phyloP scores from a whole-genome alignment of 371 early-diverging fungal species.

The Saksenaea oblongispora region DNA sequence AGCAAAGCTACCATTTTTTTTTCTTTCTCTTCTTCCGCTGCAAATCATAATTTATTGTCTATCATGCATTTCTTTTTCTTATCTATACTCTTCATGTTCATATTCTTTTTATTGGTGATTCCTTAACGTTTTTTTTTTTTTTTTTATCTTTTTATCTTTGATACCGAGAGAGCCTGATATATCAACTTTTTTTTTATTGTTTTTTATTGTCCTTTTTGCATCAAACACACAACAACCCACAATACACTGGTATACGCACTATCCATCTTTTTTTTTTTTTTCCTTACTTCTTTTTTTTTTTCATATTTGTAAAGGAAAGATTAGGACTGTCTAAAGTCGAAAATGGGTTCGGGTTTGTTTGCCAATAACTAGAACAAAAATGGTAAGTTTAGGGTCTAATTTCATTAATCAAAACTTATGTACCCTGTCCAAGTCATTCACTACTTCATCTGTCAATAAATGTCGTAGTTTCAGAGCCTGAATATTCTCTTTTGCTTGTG shows the following conservation, averaged over 20 bases:
- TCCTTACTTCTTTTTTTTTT: background rate
- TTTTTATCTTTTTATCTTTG: background rate
- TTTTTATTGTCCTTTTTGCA: background rate
- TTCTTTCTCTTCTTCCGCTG: background rate
- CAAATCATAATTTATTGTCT: background rate
- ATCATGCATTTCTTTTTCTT: background rate
- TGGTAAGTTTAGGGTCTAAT: background rate
- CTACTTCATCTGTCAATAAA: constrained; percentile 69
- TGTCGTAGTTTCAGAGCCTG: constrained; percentile 59
- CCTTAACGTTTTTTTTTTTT: background rate
- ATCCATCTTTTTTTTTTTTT: background rate
- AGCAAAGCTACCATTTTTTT: background rate
- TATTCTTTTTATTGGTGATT: background rate
- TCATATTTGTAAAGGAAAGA: background rate
- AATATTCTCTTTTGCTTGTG: constrained; percentile 79
- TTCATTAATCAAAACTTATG: too few relatives aligned
- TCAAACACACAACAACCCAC: background rate
- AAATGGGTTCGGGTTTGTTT: constrained; percentile 70
- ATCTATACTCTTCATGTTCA: background rate
- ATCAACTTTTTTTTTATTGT: background rate
- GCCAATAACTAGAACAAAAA: constrained; percentile 50
- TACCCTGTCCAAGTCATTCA: constrained; percentile 63
- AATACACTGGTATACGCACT: constrained; percentile 4
- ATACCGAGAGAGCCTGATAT: background rate
- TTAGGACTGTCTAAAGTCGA: constrained; percentile 65